These are phyloP conservation scores for Trichoderma atroviride DNA, from an alignment of 2,329 filamentous ascomycete species.

Conservation along the genomic window DNA sequence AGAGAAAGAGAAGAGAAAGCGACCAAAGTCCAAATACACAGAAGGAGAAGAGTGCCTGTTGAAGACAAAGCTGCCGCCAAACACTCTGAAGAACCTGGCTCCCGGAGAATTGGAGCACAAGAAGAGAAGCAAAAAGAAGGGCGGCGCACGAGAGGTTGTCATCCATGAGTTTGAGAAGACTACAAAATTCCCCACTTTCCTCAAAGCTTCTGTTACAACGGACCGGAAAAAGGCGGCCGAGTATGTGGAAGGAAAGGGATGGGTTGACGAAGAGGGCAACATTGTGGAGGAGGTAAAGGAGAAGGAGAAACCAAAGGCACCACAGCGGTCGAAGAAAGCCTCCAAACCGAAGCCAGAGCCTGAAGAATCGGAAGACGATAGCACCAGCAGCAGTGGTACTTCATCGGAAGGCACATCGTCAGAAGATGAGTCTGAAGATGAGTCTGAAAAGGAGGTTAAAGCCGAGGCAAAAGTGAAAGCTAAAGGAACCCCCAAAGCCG, in stretches of 20 bases:
- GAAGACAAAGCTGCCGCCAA: constrained; percentile 70
- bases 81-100: constrained; percentile 46
- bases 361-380: constrained; percentile 38
- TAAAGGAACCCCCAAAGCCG: constrained; percentile 27
- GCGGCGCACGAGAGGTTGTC: constrained; percentile 56
- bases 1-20: constrained; percentile 59
- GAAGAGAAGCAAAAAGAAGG: constrained; percentile 63
- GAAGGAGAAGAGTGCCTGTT: constrained; percentile 81
- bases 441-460: constrained; percentile 15
- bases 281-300: constrained; percentile 65
- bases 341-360: constrained; percentile 30
- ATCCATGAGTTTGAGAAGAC: constrained; percentile 91
- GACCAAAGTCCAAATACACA: constrained; percentile 75
- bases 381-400: constrained; percentile 46
- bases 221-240: constrained; percentile 50
- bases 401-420: constrained; percentile 40
- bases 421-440: constrained; percentile 13
- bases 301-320: constrained; percentile 32
- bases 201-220: constrained; percentile 56
- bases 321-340: constrained; percentile 31
- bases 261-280: constrained; percentile 79
- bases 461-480: constrained; percentile 29
- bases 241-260: constrained; percentile 83
- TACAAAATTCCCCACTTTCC: constrained; percentile 77
- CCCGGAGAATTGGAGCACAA: constrained; percentile 52